These are phyloP conservation scores for Pyricularia grisea DNA, from an alignment of 2,329 filamentous ascomycete genomes.

Conservation along the genomic window DNA sequence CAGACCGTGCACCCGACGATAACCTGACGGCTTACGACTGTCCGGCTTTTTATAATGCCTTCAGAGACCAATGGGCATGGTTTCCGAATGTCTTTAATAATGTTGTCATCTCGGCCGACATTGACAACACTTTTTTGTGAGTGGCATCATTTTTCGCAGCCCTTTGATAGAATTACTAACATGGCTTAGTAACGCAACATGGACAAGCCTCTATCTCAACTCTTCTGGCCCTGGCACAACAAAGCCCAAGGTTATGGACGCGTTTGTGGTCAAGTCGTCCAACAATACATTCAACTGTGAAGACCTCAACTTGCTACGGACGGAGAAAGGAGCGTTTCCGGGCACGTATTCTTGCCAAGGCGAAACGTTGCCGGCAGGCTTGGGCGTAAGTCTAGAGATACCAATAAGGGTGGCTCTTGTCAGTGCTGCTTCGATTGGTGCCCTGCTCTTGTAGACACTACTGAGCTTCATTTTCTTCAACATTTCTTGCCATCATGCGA, in stretches of 20 bases:
- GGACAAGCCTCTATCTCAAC: conserved; percentile 1
- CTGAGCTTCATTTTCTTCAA: not conserved
- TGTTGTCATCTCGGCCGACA: conserved; percentile 3
- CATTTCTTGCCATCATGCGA: not conserved
- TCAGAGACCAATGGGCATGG: conserved; percentile 4
- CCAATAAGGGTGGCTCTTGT: not conserved
- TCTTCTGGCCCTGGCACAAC: not conserved
- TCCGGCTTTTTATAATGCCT: not conserved
- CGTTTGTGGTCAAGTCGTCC: conserved; percentile 4
- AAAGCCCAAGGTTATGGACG: conserved; percentile 4
- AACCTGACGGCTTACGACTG: conserved; percentile 3
- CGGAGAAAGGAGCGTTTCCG: conserved; percentile 4
- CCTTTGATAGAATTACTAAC: not conserved
- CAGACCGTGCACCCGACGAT: not conserved
- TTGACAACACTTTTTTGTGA: conserved; percentile 7
- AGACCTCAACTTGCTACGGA: conserved; percentile 2
- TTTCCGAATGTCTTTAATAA: conserved; percentile 4
- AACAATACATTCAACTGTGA: conserved; percentile 4
- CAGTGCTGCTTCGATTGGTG: not conserved
- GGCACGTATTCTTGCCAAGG: conserved; percentile 5
- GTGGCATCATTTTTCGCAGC: not conserved
- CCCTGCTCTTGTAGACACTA: not conserved
- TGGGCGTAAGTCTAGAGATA: not conserved
- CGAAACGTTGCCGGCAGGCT: not conserved
- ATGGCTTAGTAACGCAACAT: not conserved